Base-by-base conservation (phyloP, 805 yeast species). In the Candida hispaniensis region DNA sequence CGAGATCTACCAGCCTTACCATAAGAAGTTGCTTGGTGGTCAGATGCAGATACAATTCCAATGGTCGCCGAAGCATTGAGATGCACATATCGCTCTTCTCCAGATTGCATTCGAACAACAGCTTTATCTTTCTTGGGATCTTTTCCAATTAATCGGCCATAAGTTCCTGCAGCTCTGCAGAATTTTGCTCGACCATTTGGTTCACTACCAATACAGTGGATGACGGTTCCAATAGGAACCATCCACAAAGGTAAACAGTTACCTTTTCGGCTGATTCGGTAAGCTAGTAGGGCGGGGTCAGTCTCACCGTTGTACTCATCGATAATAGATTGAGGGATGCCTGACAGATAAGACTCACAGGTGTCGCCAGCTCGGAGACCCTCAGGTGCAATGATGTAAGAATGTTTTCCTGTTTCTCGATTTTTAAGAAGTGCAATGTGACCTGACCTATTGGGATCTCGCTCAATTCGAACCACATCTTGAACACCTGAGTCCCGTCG, bases 1-100 rank as follows among this genome's bases (percentile, higher is more conserved):
- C 98, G 77, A 35, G 78, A 67, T 60, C 96, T 74, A 51, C 98
- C 98, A 14, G 98, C 98, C 59, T 91, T 91, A 68, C 98, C 98
- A 63, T 83, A 71, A 41, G 80, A 71, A 44, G 73, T 71, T 47
- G 82, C 81, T 61, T 80, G 91, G 60, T 88, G 95, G 47, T 85
- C 96, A 35, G 82, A 72, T 57, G 91, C 91, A 10, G 95, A 83
- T 8, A 85, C 93, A 32, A 81, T 71, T 19, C 98, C 98, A 43
- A 91, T 66, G 1, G 97, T 85, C 14, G 97, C 97, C 58, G 88
- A 81, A 15, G 94, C 82, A 36, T 81, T 79, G 39, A 83, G 54
- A 35, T 80, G 69, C 15, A 91, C 80, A 49, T 80, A 85, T 51
- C 98, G 77, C 50, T 85, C 93, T 61, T 91, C 98, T 40, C 98